Evolutionary conservation across 140 eudicot species (phyloP), one percentile per base, ranked within the genome.

Genomic region (Bidens hawaiensis): DNA sequence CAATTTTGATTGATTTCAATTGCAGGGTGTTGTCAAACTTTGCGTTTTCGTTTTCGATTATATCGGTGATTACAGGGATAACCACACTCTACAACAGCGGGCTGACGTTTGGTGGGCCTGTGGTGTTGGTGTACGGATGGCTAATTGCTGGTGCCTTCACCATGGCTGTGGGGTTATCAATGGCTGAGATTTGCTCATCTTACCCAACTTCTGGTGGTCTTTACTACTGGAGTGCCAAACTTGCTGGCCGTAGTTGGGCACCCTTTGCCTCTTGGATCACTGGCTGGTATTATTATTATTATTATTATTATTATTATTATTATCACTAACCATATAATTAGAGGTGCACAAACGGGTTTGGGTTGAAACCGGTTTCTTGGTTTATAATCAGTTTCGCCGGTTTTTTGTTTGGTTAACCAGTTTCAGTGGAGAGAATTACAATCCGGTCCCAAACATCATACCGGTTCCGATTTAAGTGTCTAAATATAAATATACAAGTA

Each of bases 191-290:
- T 48, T 91, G 96, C 61, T 87, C 96, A 14, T 82, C 99, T 71
- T 91, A 87, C 36, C 99, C 99, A 0, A 91, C 99, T 64, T 91
- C 96, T 75, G 99, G 99, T 61, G 96, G 96, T 10, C 91, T 91
- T 18, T 91, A 91, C 73, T 91, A 91, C 65, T 91, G 99, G 96
- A 91, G 99, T 82, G 99, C 96, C 42, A 91, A 78, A 79, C 99
- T 91, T 76, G 96, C 99, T 75, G 99, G 99, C 47, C 89, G 71
- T 18, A 33, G 4, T 70, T 91, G 99, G 99, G 96, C 96, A 26
- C 99, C 99, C 40, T 91, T 91, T 78, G 99, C 96, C 46, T 88
- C 95, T 19, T 91, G 96, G 99, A 80, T 87, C 53, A 91, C 99
- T 73, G 99, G 99, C 77, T 91, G 99, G 97, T 88, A 81, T 30